phyloP scores from a whole-genome alignment of 371 early-diverging fungal genomes.

The Scutellospora calospora region DNA sequence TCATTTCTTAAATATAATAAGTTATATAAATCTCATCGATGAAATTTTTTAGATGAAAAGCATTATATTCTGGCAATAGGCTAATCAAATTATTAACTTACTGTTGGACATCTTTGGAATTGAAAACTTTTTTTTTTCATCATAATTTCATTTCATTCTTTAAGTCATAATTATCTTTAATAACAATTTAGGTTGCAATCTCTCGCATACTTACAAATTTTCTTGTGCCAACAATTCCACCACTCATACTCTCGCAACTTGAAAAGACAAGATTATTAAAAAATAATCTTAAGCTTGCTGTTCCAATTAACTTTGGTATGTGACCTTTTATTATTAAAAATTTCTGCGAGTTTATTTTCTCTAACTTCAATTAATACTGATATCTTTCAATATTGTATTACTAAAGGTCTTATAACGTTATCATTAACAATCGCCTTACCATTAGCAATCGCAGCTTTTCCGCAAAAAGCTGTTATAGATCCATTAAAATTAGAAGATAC shows the following conservation, averaged over 20 bases:
- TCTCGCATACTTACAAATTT: conserved; percentile 79
- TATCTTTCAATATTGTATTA: background rate
- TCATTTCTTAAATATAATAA: no score
- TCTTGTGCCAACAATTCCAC: conserved; percentile 79
- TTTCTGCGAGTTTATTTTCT: conserved; percentile 22
- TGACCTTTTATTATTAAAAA: background rate
- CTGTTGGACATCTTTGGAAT: conserved; percentile 3
- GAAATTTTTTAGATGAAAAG: conserved; percentile 58
- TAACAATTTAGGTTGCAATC: conserved; percentile 65
- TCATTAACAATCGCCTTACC: conserved; percentile 81
- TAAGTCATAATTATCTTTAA: background rate
- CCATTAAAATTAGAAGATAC: conserved; percentile 26
- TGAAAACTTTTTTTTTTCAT: background rate
- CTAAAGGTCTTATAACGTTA: conserved; percentile 63
- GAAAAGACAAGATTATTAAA: conserved; percentile 65
- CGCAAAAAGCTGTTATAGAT: conserved; percentile 64
- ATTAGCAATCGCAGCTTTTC: conserved; percentile 82
- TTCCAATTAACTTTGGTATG: conserved; percentile 72
- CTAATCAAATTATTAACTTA: conserved; percentile 85
- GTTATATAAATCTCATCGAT: no score
- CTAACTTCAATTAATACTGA: background rate
- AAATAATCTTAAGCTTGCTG: conserved; percentile 59
- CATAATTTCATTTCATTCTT: background rate
- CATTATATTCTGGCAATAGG: conserved; percentile 87
- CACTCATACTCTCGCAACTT: conserved; percentile 69